Evolutionary conservation across 1,284 basidiomycete species (phyloP), one percentile per base, ranked within the genome.

Genomic region (Papiliotrema terrestris): DNA sequence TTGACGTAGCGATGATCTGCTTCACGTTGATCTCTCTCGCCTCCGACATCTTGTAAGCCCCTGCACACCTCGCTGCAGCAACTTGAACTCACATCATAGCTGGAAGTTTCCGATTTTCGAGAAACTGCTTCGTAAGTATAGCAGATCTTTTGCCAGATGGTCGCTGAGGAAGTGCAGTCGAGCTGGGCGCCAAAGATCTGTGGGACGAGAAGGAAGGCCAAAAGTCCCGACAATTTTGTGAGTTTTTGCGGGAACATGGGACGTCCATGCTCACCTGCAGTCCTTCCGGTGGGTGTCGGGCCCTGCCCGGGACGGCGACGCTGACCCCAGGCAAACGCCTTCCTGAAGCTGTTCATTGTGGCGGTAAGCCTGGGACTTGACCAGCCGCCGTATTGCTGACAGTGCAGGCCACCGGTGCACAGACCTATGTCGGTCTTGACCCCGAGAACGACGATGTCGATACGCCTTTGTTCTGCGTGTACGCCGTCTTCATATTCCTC

Each of bases 301-400:
- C 26, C 8, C 8, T 17, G 13, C 45, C n/a, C 6, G 9, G 15
- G 8, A 47, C 23, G 4, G 26, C 4, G 20, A 4, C 8, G 23
- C 45, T 39, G n/a, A 20, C 19, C 26, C 20, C 35, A 62, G 55
- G 65, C 65, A n/a, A 68, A 67, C 44, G 65, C 62, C 1, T 66
- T 67, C 50, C 54, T 70, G 45, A 70, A 70, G 51, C 52, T 70
- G 35, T 68, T 68, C 56, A 70, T 70, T 47, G 60, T 58, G 22
- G 61, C 56, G 11, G 66, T 65, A 46, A 50, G 61, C 59, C 17
- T 3, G 20, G n/a, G 37, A 8, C 23, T 43, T 41, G 15, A n/a
- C 37, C 25, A 23, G 14, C n/a, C 3, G 9, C 22, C n/a, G n/a
- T 20, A 20, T 39, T 26, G 13, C 36, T 49, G 29, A 42, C 44